These are phyloP conservation scores for Euphrasia confusa DNA, from an alignment of 257 asterid genomes.

Conservation along the genomic window DNA sequence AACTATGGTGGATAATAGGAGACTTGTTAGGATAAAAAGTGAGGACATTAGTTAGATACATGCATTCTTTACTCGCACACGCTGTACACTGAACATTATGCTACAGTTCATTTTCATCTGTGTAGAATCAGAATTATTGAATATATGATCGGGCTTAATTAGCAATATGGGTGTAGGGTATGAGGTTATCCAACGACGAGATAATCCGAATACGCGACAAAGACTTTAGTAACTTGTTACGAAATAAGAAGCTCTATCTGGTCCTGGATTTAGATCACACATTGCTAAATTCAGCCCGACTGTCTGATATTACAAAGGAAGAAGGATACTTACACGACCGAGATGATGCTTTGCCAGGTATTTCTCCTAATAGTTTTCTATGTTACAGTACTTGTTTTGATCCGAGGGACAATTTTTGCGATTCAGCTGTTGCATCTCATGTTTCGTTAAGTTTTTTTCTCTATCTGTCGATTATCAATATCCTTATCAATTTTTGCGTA, in stretches of 20 bases:
- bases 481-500: neutral
- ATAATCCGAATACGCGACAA: neutral
- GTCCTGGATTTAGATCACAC: conserved; percentile 17
- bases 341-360: conserved; percentile 9
- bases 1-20: conserved; percentile 7
- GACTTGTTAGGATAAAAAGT: conserved; percentile 10
- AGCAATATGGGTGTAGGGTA: neutral
- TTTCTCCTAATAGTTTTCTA: neutral
- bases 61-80: neutral
- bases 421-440: conserved; percentile 1
- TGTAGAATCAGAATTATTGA: neutral
- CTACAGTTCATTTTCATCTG: conserved; percentile 1
- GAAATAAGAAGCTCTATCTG: conserved; percentile 8
- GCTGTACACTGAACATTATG: neutral
- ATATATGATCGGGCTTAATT: neutral
- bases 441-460: neutral
- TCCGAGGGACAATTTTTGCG: neutral
- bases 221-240: conserved; percentile 7
- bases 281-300: conserved; percentile 5
- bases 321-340: conserved; percentile 9
- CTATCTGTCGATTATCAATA: neutral
- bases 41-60: neutral
- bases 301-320: conserved; percentile 2
- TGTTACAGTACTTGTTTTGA: neutral
- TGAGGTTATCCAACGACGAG: conserved; percentile 9